These are phyloP conservation scores for Hydnomerulius pinastri DNA, from an alignment of 768 basidiomycete species.

Conservation along the genomic window DNA sequence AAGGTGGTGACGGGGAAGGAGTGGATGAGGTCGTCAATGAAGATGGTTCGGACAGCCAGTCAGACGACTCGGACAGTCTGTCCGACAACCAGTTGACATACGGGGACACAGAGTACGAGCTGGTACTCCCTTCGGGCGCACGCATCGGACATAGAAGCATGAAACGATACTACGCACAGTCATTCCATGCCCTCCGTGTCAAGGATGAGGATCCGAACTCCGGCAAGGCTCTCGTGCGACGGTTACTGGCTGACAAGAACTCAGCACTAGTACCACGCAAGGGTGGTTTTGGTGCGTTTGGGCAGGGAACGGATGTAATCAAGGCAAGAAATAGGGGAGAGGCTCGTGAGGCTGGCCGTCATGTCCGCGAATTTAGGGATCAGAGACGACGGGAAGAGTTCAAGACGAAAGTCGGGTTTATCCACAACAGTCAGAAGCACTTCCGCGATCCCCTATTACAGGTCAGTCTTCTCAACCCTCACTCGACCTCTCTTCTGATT, in stretches of 20 bases:
- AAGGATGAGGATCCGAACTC: slow-evolving; percentile 66
- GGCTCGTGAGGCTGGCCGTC: slow-evolving; percentile 87
- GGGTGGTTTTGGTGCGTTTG: slow-evolving; percentile 88
- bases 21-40: slow-evolving; percentile 31
- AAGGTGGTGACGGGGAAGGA: slow-evolving; percentile 27
- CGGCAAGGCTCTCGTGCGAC: slow-evolving; percentile 74
- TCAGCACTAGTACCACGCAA: slow-evolving; percentile 80
- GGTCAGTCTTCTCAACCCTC: slow-evolving; percentile 29
- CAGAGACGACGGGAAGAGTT: slow-evolving; percentile 77
- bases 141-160: slow-evolving; percentile 91
- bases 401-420: slow-evolving; percentile 79
- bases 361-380: slow-evolving; percentile 83
- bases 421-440: slow-evolving; percentile 87
- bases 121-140: slow-evolving; percentile 90
- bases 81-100: slow-evolving; percentile 63
- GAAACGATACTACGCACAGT: slow-evolving; percentile 84
- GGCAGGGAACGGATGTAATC: slow-evolving; percentile 77
- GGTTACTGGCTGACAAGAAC: slow-evolving; percentile 79
- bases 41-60: slow-evolving; percentile 44
- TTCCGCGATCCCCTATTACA: slow-evolving; percentile 72
- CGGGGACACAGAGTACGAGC: slow-evolving; percentile 81
- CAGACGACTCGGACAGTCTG: slow-evolving; percentile 41
- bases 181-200: slow-evolving; percentile 51
- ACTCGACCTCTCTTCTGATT: slow-evolving; percentile 4
- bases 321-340: slow-evolving; percentile 95